A percentile compares a stretch with the other conserved stretches of the same genome.
phyloP scores from a whole-genome alignment of 2,329 filamentous ascomycete genomes.

The Davidsoniella eucalypti region DNA sequence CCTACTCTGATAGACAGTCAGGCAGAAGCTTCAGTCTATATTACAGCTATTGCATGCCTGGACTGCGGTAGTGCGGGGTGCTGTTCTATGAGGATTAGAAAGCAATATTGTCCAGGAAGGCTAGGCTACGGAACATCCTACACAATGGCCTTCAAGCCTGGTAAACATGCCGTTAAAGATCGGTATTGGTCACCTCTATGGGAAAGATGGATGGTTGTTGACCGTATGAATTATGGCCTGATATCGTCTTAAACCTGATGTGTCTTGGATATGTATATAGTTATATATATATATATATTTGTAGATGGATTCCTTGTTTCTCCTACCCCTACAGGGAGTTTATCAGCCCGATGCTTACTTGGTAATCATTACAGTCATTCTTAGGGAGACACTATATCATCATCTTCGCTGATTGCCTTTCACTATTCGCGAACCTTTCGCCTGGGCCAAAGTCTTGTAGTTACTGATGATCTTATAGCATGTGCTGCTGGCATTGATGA shows the following conservation, averaged over 20 bases:
- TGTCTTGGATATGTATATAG: too few relatives aligned
- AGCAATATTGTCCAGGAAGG: constrained; percentile 63
- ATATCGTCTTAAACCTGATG: constrained; percentile 2
- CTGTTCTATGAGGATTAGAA: constrained; percentile 57
- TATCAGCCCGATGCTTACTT: too few relatives aligned
- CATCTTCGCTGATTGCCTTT: constrained; percentile 59
- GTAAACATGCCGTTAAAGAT: constrained; percentile 55
- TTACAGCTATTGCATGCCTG: constrained; percentile 72
- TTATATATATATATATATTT: too few relatives aligned
- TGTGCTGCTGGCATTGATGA: constrained; percentile 44
- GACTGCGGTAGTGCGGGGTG: constrained; percentile 65
- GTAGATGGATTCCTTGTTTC: too few relatives aligned
- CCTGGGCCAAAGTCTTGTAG: constrained; percentile 57
- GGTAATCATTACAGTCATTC: neutral
- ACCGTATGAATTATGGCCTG: too few relatives aligned
- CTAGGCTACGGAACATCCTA: constrained; percentile 65
- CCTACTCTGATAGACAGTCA: constrained; percentile 42
- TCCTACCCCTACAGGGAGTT: too few relatives aligned
- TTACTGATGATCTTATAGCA: constrained; percentile 66
- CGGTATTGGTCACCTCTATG: constrained; percentile 66
- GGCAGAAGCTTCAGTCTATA: constrained; percentile 24
- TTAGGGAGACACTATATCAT: constrained; percentile 58
- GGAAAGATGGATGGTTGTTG: constrained; percentile 71
- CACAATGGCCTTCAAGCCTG: constrained; percentile 63
- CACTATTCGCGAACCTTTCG: constrained; percentile 78